Conservation (phyloP, 371 early-diverging fungal species). For the Mucor circinelloides region DNA sequence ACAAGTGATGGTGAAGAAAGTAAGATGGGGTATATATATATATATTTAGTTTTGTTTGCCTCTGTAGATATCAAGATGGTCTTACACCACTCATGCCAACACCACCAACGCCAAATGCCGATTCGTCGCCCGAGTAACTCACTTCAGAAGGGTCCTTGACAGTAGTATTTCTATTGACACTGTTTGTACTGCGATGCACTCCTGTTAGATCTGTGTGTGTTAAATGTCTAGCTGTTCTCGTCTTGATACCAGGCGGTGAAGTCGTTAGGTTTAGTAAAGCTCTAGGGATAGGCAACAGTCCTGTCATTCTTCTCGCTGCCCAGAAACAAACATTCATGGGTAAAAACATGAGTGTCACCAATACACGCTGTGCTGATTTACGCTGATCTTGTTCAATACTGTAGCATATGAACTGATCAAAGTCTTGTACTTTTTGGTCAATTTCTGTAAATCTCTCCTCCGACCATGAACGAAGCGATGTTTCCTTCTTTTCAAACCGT, state of each 20-base stretch:
- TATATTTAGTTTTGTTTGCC: not conserved
- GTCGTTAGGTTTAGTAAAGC: conserved; percentile 7
- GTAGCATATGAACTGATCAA: conserved; percentile 58
- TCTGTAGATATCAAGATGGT: not conserved
- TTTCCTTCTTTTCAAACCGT: conserved; percentile 65
- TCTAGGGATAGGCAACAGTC: conserved; percentile 28
- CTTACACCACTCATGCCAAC: not conserved
- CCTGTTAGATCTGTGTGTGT: conserved; percentile 2
- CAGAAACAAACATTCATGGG: conserved; percentile 47
- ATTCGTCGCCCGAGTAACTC: conserved; percentile 12
- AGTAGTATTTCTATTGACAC: not conserved
- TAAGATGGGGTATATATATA: not conserved
- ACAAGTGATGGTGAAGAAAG: not conserved
- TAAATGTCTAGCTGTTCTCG: conserved; percentile 12
- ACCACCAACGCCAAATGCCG: not conserved
- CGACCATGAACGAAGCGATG: conserved; percentile 53
- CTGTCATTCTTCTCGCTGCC: conserved; percentile 39
- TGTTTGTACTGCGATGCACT: not conserved
- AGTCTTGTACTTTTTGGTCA: conserved; percentile 60
- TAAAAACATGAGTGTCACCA: conserved; percentile 42
- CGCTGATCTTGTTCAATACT: conserved; percentile 59
- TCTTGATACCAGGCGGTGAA: not conserved
- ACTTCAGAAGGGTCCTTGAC: conserved; percentile 8
- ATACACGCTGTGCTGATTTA: conserved; percentile 29
- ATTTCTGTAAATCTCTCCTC: conserved; percentile 58